A percentile compares a stretch with the other conserved stretches of the same genome.
These are phyloP conservation scores for Pseudocercospora musae DNA, from an alignment of 2,329 filamentous ascomycete species.

Conservation along the genomic window DNA sequence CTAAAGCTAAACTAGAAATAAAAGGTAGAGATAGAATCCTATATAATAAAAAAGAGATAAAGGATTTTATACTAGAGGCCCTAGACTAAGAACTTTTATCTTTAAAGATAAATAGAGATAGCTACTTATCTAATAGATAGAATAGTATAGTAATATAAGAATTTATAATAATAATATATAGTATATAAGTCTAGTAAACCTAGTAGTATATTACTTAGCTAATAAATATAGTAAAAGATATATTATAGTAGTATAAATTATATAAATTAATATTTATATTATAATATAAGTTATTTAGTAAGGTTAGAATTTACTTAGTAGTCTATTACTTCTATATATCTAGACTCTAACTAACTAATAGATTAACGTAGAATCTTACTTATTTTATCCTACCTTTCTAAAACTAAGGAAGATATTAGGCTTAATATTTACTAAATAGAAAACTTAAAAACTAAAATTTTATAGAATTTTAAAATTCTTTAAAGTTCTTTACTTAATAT, in stretches of 20 bases:
- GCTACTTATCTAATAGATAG: too few relatives aligned
- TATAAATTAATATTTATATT: not conserved
- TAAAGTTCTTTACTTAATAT: not conserved
- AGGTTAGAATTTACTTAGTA: not conserved
- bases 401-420: not conserved
- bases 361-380: not conserved
- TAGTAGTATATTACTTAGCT: too few relatives aligned
- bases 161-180: too few relatives aligned
- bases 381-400: too few relatives aligned
- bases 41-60: too few relatives aligned
- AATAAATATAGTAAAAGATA: too few relatives aligned
- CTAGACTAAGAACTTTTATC: too few relatives aligned
- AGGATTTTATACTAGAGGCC: too few relatives aligned
- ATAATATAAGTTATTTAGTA: not conserved
- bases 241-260: not conserved
- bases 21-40: too few relatives aligned
- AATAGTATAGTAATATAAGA: too few relatives aligned
- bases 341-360: not conserved
- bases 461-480: not conserved
- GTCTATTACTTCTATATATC: not conserved
- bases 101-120: too few relatives aligned
- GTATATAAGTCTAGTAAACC: not conserved
- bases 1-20: too few relatives aligned
- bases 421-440: not conserved
- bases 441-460: not conserved